phyloP scores from a whole-genome alignment of 352 stramenopile species.

The Globisporangium megalacanthum region DNA sequence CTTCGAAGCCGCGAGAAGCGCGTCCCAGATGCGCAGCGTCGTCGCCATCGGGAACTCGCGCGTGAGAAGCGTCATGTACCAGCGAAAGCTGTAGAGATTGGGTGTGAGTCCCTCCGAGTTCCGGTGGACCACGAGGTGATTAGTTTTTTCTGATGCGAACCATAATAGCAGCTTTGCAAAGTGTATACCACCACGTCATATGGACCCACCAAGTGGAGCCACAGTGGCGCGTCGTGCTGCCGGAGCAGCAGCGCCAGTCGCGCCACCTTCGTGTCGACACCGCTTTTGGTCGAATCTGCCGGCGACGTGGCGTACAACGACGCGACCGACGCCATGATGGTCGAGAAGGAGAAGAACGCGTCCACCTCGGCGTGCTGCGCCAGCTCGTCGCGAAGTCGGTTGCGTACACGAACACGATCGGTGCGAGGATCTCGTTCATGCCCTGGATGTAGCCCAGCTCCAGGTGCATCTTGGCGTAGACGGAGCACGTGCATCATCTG shows the following conservation, averaged over 20 bases:
- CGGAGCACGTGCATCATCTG: slow-evolving; percentile 61
- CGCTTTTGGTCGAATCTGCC: slow-evolving; percentile 37
- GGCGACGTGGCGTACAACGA: slow-evolving; percentile 38
- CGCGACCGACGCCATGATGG: slow-evolving; percentile 42
- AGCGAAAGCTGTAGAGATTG: slow-evolving; percentile 65
- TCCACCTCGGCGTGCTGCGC: slow-evolving; percentile 41
- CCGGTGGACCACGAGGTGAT: too few relatives aligned
- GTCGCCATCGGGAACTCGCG: slow-evolving; percentile 54
- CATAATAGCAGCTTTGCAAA: too few relatives aligned
- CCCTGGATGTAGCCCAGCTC: slow-evolving; percentile 91
- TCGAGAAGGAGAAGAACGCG: slow-evolving; percentile 44
- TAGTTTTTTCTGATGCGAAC: too few relatives aligned
- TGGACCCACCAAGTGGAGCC: slow-evolving; percentile 63
- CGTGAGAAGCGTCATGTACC: slow-evolving; percentile 64
- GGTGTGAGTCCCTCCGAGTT: slow-evolving; percentile 57
- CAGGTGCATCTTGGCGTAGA: slow-evolving; percentile 72
- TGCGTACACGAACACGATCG: slow-evolving; percentile 75
- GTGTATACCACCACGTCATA: too few relatives aligned
- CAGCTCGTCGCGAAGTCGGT: slow-evolving; percentile 33
- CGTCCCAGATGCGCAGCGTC: slow-evolving; percentile 59
- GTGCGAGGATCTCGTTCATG: slow-evolving; percentile 94
- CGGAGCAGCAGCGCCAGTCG: slow-evolving; percentile 40
- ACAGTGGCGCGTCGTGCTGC: slow-evolving; percentile 56
- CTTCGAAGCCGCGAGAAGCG: slow-evolving; percentile 47
- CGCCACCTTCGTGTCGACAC: slow-evolving; percentile 52